Percentiles rank a stretch among this genome's conserved stretches.
Evolutionary conservation across 306 rosid species (phyloP).

Genomic region (Ochetophila trinervis): DNA sequence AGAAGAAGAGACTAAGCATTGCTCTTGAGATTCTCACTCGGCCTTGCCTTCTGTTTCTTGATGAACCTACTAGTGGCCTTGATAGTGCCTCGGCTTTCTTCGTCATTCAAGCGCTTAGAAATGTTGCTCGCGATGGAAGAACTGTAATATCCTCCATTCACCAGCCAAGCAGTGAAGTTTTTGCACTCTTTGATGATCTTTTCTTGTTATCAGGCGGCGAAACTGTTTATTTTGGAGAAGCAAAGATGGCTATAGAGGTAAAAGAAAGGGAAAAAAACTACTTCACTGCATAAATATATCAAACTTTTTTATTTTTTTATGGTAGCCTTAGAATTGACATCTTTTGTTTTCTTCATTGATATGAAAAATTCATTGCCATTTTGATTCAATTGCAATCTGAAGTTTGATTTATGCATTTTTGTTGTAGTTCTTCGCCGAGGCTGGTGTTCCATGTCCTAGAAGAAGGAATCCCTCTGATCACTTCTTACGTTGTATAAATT

Average conservation of each 20-base stretch:
- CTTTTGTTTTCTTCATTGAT: neutral
- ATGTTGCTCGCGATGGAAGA: conserved; percentile 72
- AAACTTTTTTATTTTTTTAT: no score
- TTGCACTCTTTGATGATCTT: conserved; percentile 87
- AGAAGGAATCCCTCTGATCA: conserved; percentile 86
- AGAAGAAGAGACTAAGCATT: conserved; percentile 80
- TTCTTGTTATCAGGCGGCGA: conserved; percentile 76
- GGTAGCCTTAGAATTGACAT: no score
- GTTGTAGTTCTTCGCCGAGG: conserved; percentile 74
- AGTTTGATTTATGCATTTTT: neutral
- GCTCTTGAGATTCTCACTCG: conserved; percentile 80
- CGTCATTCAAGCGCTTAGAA: conserved; percentile 74
- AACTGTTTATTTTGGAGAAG: conserved; percentile 82
- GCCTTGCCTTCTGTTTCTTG: conserved; percentile 72
- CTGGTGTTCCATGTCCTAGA: conserved; percentile 81
- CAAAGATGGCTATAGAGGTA: conserved; percentile 73
- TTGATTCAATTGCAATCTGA: conserved; percentile 5
- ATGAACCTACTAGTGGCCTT: conserved; percentile 90
- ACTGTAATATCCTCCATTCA: conserved; percentile 81
- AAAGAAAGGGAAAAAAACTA: no score
- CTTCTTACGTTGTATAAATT: conserved; percentile 77
- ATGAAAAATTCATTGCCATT: neutral
- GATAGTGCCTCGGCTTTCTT: conserved; percentile 86
- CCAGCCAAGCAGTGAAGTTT: conserved; percentile 84
- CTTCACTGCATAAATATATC: no score